These are phyloP conservation scores for Podaxis rugospora DNA, from an alignment of 768 basidiomycete species.

Conservation along the genomic window DNA sequence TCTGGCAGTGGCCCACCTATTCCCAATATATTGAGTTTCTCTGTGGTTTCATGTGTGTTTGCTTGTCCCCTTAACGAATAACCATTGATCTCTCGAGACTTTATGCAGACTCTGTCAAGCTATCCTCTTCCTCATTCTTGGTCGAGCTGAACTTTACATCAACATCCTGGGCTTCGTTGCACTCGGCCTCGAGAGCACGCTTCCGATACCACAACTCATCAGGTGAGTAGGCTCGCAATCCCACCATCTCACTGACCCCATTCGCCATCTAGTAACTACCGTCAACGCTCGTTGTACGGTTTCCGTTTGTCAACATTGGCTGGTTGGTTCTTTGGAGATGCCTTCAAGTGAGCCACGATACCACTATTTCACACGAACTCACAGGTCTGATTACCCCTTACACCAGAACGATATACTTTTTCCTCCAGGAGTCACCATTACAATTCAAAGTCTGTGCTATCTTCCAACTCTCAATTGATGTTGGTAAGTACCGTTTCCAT, in stretches of 20 bases:
- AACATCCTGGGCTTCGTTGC: slow-evolving; percentile 70
- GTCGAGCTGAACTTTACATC: slow-evolving; percentile 56
- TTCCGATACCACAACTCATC: slow-evolving; percentile 82
- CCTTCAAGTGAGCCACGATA: slow-evolving; percentile 61
- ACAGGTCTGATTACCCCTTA: not conserved
- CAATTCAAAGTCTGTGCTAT: slow-evolving; percentile 83
- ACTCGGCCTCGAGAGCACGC: slow-evolving; percentile 76
- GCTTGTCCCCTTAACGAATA: not conserved
- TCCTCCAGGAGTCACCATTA: slow-evolving; percentile 63
- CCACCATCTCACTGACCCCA: slow-evolving; percentile 4
- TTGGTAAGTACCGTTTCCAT: slow-evolving; percentile 43
- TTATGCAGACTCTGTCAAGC: slow-evolving; percentile 57
- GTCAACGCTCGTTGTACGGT: slow-evolving; percentile 75
- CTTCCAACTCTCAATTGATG: slow-evolving; percentile 78
- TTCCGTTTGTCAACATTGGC: slow-evolving; percentile 79
- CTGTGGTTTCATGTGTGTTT: slow-evolving; percentile 65
- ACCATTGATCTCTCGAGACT: not conserved
- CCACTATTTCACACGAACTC: not conserved
- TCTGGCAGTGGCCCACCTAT: slow-evolving; percentile 86
- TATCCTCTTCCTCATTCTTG: slow-evolving; percentile 73
- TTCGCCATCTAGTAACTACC: slow-evolving; percentile 56
- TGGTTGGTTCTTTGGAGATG: slow-evolving; percentile 82
- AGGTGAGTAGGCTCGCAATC: slow-evolving; percentile 40
- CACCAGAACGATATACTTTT: slow-evolving; percentile 76
- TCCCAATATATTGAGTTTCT: slow-evolving; percentile 80